These are phyloP conservation scores for Acanthamoeba culbertsoni DNA, from an alignment of 208 protist species.

Conservation along the genomic window DNA sequence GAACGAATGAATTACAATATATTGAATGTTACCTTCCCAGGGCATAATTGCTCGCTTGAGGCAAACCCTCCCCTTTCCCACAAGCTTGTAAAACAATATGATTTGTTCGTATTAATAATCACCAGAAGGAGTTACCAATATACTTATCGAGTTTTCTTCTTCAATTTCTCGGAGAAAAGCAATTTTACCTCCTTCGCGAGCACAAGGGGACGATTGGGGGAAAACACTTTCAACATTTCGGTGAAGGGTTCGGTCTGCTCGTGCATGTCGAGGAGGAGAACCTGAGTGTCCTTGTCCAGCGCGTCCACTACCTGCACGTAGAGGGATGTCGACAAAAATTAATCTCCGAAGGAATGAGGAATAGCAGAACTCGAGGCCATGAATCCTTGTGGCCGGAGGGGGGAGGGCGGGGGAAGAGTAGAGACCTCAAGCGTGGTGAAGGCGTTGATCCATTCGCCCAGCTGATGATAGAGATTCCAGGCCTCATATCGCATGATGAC, in stretches of 20 bases:
- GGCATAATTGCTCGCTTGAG: neutral
- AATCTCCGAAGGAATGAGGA: too few species aligned
- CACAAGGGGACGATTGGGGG: neutral
- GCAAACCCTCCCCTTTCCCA: neutral
- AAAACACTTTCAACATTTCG: neutral
- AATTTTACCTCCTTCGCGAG: neutral
- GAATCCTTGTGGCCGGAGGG: too few species aligned
- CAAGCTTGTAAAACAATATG: neutral
- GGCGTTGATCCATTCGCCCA: constrained; percentile 14
- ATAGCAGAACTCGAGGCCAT: too few species aligned
- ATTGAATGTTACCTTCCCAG: neutral
- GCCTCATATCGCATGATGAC: constrained; percentile 4
- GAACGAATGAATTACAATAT: neutral
- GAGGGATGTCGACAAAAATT: too few species aligned
- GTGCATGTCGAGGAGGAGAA: constrained; percentile 7
- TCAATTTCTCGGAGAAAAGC: too few species aligned
- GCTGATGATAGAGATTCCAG: constrained; percentile 3
- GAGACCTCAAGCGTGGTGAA: neutral
- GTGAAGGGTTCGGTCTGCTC: neutral
- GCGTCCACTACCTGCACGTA: neutral
- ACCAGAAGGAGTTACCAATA: neutral
- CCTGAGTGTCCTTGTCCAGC: neutral
- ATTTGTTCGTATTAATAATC: neutral
- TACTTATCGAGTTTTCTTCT: too few species aligned
- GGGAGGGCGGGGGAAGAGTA: neutral